A percentile compares a stretch with the other conserved stretches of the same genome.
Conservation (phyloP, 805 yeast genomes). For the Naumovozyma dairenensis region DNA sequence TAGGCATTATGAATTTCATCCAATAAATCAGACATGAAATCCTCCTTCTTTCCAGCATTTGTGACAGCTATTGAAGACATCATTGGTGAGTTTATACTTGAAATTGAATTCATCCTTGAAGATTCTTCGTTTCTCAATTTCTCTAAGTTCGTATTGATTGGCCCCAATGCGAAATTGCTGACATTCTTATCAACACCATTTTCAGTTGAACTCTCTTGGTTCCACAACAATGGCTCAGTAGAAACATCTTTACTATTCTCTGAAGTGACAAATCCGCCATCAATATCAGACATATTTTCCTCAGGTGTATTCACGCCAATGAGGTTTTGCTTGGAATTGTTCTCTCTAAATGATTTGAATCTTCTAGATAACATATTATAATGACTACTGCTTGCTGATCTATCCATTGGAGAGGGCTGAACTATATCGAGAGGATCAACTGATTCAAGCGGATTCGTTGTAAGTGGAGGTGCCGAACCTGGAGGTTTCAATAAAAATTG, state of each 20-base stretch:
- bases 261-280: neutral
- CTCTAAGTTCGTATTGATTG: neutral
- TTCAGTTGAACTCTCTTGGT: neutral
- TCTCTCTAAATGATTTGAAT: constrained; percentile 16
- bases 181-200: neutral
- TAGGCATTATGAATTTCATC: constrained; percentile 19
- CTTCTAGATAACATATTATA: constrained; percentile 16
- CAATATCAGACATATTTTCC: neutral
- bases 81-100: neutral
- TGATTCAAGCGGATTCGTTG: neutral
- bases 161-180: neutral
- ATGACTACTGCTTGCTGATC: too few species aligned
- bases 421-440: constrained; percentile 3
- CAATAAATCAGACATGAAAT: constrained; percentile 21
- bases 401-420: constrained; percentile 2
- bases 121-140: neutral
- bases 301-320: constrained; percentile 6
- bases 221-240: neutral
- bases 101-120: neutral
- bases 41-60: constrained; percentile 3
- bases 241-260: constrained; percentile 2
- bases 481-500: neutral
- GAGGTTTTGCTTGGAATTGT: constrained; percentile 4
- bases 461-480: constrained; percentile 2
- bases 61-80: neutral